Base-by-base conservation (phyloP, 225 moss, liverwort and hornwort species). In the Sphagnum tenellum region DNA sequence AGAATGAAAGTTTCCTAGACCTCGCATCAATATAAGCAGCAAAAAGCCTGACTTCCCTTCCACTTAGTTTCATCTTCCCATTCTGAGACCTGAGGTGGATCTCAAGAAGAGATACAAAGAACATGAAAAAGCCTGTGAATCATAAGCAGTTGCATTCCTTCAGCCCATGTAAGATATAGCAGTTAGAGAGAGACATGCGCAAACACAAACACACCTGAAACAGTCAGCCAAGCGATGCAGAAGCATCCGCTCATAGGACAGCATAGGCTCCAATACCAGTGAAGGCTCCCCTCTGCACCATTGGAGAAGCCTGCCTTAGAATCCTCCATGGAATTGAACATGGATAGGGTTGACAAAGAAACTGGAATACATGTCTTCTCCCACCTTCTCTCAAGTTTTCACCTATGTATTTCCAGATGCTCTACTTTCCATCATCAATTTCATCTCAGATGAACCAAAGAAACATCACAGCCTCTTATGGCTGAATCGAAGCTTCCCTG, bases 171-270 rank as follows among this genome's bases (percentile, higher is more conserved):
- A 29, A 29, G 29, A 29, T 29, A n/a, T 29, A 52, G 70, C 60
- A 66, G 77, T 8, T 68, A 66, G 64, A 69, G 52, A 56, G 44
- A 46, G 64, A 95, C 94, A 29, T 1, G 1, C 29, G 1, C 29
- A 29, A 29, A 29, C 29, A 29, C 29, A 29, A 29, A 29, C 29
- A 29, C 29, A 29, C 29, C 90, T 82, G 65, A 93, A 98, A 62
- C 90, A 78, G 69, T 93, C 98, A 59, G 98, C 93, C 46, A 98
- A 81, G 48, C 89, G 88, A 73, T 98, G 98, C 45, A 98, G 75
- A 66, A 98, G 76, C 98, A 98, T 93, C 55, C 98, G 93, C 61
- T 90, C 93, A 75, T 98, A 98, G 46, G 98, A 90, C 68, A 81
- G 81, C 93, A 98, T 93, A 65, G 93, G 90, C 69, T 91, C 86